These are phyloP conservation scores for Alopecurus myosuroides DNA, from an alignment of 176 grass and related monocot species.

Conservation along the genomic window DNA sequence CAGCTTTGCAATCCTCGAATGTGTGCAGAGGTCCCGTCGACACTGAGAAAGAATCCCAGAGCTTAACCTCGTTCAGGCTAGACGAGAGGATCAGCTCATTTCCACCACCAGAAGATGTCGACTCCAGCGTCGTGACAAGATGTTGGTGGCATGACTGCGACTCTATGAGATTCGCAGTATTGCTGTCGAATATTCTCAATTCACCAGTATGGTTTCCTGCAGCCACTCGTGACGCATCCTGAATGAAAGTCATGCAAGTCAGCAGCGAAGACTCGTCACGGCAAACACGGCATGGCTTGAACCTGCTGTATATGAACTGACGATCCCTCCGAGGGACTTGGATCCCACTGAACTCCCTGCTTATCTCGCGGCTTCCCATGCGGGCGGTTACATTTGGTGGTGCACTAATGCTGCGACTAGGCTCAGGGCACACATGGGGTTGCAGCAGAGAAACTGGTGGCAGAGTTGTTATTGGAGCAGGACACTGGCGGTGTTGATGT, in stretches of 20 bases:
- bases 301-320: conserved; percentile 96
- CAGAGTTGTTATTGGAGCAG: conserved; percentile 95
- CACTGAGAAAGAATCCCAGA: conserved; percentile 71
- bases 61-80: conserved; percentile 62
- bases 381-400: conserved; percentile 80
- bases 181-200: conserved; percentile 90
- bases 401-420: conserved; percentile 69
- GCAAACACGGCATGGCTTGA: conserved; percentile 84
- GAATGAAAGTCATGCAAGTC: conserved; percentile 92
- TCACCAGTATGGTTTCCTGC: conserved; percentile 79
- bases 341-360: conserved; percentile 71
- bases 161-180: conserved; percentile 72
- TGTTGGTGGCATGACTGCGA: conserved; percentile 62
- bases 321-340: conserved; percentile 75
- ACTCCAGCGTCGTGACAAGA: conserved; percentile 66
- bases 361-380: conserved; percentile 73
- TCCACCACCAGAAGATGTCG: conserved; percentile 43
- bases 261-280: conserved; percentile 71
- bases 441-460: conserved; percentile 87
- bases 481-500: conserved; percentile 92
- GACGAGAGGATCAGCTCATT: conserved; percentile 83
- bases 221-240: conserved; percentile 69
- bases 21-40: conserved; percentile 67
- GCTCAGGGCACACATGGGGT: conserved; percentile 91
- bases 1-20: conserved; percentile 87